phyloP scores from a whole-genome alignment of 1,284 basidiomycete species.

The Anthracocystis setariae region DNA sequence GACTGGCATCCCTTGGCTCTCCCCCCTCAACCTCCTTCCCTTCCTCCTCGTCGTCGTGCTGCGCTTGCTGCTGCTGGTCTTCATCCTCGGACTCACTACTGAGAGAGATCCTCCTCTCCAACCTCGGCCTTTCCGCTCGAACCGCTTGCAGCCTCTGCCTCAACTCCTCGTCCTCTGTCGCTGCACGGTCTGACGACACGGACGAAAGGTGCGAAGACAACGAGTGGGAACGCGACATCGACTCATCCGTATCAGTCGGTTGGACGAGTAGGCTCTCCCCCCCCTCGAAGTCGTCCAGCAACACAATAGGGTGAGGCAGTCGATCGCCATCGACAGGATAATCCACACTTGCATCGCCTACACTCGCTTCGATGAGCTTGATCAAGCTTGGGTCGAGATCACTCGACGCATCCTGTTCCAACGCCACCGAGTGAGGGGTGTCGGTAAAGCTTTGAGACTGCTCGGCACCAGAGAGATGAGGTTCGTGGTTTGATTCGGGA shows the following conservation, averaged over 20 bases:
- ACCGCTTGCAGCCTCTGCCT: slow-evolving; percentile 10
- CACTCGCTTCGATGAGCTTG: too few species aligned
- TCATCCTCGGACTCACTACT: slow-evolving; percentile 23
- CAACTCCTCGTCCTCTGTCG: slow-evolving; percentile 3
- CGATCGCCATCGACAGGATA: slow-evolving; percentile 6
- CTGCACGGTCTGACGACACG: slow-evolving; percentile 4
- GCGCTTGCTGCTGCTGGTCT: background rate
- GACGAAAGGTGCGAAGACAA: slow-evolving; percentile 6
- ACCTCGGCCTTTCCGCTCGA: slow-evolving; percentile 6
- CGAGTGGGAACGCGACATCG: slow-evolving; percentile 7
- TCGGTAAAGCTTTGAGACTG: too few species aligned
- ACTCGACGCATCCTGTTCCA: too few species aligned
- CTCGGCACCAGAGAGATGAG: too few species aligned
- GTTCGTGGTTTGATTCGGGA: too few species aligned
- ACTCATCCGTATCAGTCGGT: background rate
- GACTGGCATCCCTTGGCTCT: slow-evolving; percentile 6
- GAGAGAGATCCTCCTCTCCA: slow-evolving; percentile 14
- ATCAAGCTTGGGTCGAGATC: too few species aligned
- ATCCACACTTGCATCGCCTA: background rate
- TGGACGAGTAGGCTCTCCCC: too few species aligned
- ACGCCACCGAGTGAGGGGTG: too few species aligned
- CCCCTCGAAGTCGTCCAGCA: slow-evolving; percentile 2
- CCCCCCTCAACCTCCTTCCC: slow-evolving; percentile 2
- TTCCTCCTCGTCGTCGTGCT: background rate
- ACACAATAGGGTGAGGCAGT: slow-evolving; percentile 8